Conservation (phyloP, 2,329 filamentous ascomycete species). For the Chrysoporthe austroafricana region DNA sequence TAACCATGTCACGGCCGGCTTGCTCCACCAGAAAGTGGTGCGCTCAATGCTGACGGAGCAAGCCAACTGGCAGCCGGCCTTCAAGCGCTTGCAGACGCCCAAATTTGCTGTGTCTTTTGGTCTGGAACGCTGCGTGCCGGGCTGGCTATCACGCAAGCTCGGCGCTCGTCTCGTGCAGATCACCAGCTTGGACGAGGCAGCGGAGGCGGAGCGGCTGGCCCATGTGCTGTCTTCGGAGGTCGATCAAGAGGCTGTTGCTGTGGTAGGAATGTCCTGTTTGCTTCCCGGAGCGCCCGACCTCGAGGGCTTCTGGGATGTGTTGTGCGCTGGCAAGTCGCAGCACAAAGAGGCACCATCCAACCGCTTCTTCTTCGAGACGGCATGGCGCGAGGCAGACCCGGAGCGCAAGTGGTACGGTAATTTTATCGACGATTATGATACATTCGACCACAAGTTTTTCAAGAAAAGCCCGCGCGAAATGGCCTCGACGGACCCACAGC, state of each 20-base stretch:
- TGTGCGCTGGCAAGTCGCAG: constrained; percentile 22
- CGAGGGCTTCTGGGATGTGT: constrained; percentile 30
- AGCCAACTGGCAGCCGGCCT: background rate
- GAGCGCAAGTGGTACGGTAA: constrained; percentile 31
- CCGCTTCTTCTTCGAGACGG: constrained; percentile 24
- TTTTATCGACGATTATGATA: constrained; percentile 32
- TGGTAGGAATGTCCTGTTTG: constrained; percentile 42
- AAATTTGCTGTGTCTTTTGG: background rate
- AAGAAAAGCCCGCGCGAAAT: constrained; percentile 41
- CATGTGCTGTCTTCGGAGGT: background rate
- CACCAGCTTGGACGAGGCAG: background rate
- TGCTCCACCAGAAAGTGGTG: constrained; percentile 1
- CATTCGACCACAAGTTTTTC: constrained; percentile 48
- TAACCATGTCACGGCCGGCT: background rate
- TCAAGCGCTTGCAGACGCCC: background rate
- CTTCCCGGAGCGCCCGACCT: constrained; percentile 37
- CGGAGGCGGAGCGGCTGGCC: background rate
- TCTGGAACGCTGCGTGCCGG: background rate
- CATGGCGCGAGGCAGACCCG: constrained; percentile 11
- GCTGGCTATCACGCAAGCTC: background rate
- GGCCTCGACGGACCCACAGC: constrained; percentile 44
- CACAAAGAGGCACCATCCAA: constrained; percentile 13
- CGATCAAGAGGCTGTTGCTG: constrained; percentile 37
- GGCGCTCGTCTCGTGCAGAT: background rate
- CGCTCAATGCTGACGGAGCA: constrained; percentile 8